Evolutionary conservation across 495 filamentous ascomycete species (phyloP).

Genomic region (Penicillium pulvis): DNA sequence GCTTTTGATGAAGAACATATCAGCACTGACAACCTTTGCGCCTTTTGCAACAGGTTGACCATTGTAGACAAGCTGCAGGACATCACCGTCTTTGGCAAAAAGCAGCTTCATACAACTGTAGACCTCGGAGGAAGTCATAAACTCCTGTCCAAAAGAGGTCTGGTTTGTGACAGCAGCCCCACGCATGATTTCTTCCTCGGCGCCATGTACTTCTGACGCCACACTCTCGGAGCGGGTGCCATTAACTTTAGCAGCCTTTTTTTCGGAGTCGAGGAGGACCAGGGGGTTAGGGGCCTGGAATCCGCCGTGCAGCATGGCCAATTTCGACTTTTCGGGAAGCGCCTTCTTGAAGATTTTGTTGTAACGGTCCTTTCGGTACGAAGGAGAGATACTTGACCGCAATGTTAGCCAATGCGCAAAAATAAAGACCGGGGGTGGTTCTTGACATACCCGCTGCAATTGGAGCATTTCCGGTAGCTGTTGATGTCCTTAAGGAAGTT

Average conservation of each 20-base stretch:
- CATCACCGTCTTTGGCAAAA: constrained; percentile 82
- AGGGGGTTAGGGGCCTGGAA: constrained; percentile 67
- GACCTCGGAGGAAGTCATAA: constrained; percentile 74
- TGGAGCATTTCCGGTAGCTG: constrained; percentile 65
- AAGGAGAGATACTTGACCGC: constrained; percentile 63
- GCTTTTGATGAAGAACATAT: constrained; percentile 91
- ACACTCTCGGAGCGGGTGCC: constrained; percentile 28
- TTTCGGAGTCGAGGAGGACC: constrained; percentile 46
- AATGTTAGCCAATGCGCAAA: constrained; percentile 16
- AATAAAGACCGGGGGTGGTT: neutral
- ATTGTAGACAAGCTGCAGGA: constrained; percentile 80
- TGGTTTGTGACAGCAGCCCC: constrained; percentile 41
- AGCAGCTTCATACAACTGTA: constrained; percentile 72
- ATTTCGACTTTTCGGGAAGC: constrained; percentile 66
- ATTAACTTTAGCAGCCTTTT: constrained; percentile 37
- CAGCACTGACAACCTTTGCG: constrained; percentile 59
- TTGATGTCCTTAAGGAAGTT: constrained; percentile 74
- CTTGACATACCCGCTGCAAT: constrained; percentile 64
- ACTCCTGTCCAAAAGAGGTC: constrained; percentile 56
- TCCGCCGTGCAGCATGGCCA: constrained; percentile 70
- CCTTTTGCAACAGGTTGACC: constrained; percentile 58
- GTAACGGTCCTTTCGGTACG: constrained; percentile 80
- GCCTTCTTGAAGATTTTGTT: constrained; percentile 92
- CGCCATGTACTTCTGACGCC: constrained; percentile 45
- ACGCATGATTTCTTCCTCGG: constrained; percentile 71